A percentile compares a stretch with the other conserved stretches of the same genome.
These are phyloP conservation scores for Megacollybia platyphylla DNA, from an alignment of 1,284 basidiomycete species.

Conservation along the genomic window DNA sequence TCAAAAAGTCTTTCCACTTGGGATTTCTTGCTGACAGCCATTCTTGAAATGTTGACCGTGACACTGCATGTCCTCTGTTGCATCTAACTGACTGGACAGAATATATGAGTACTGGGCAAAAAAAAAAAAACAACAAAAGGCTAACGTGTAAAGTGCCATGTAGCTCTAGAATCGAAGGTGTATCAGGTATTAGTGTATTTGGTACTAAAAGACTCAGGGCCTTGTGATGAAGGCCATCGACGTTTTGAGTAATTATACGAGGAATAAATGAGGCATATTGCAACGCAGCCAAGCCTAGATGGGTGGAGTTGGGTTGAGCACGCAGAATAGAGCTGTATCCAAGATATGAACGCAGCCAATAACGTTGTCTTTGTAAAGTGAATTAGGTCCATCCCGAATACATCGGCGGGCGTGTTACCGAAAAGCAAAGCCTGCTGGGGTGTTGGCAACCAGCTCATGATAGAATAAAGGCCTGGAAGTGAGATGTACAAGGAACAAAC, in stretches of 20 bases:
- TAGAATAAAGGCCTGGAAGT: slow-evolving; percentile 53
- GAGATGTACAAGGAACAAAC: slow-evolving; percentile 3
- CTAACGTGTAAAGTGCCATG: slow-evolving; percentile 81
- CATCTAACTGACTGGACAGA: slow-evolving; percentile 58
- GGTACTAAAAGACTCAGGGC: slow-evolving; percentile 29
- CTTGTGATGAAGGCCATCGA: slow-evolving; percentile 84
- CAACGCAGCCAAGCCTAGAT: slow-evolving; percentile 75
- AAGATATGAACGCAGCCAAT: slow-evolving; percentile 81
- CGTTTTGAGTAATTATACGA: slow-evolving; percentile 79
- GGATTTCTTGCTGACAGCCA: slow-evolving; percentile 67
- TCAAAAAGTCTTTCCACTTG: slow-evolving; percentile 60
- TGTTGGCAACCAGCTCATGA: slow-evolving; percentile 69
- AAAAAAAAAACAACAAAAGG: slow-evolving; percentile 4
- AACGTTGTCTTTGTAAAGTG: slow-evolving; percentile 42
- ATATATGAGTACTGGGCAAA: slow-evolving; percentile 5
- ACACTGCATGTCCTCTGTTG: slow-evolving; percentile 50
- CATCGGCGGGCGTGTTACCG: slow-evolving; percentile 26
- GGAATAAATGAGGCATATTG: slow-evolving; percentile 55
- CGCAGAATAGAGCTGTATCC: slow-evolving; percentile 75
- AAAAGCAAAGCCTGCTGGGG: slow-evolving; percentile 51
- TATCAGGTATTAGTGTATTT: slow-evolving; percentile 23
- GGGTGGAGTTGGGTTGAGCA: slow-evolving; percentile 76
- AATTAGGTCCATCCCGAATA: slow-evolving; percentile 1
- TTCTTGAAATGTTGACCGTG: slow-evolving; percentile 65
- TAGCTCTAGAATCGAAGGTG: slow-evolving; percentile 59